These are phyloP conservation scores for Termitomyces sp. DNA, from an alignment of 768 basidiomycete species.

Conservation along the genomic window DNA sequence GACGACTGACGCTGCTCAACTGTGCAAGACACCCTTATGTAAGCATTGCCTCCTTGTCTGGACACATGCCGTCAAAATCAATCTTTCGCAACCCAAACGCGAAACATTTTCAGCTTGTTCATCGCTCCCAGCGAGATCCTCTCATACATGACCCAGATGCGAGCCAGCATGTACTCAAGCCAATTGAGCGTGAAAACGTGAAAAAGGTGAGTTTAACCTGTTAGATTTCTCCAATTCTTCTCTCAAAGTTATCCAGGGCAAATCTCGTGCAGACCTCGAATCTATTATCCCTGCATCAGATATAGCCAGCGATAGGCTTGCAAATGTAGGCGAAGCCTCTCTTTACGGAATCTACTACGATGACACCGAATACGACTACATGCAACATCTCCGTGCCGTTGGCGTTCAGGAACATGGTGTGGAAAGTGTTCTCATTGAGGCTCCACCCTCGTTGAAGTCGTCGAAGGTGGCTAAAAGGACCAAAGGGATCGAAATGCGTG, in stretches of 20 bases:
- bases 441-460: constrained; percentile 40
- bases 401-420: constrained; percentile 76
- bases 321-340: constrained; percentile 81
- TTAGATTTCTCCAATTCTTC: constrained; percentile 10
- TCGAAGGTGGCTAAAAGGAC: constrained; percentile 24
- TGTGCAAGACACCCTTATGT: constrained; percentile 23
- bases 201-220: constrained; percentile 44
- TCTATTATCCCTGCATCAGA: constrained; percentile 41
- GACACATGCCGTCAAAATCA: constrained; percentile 69
- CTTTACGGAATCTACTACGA: constrained; percentile 91
- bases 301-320: constrained; percentile 36
- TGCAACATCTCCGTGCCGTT: constrained; percentile 86
- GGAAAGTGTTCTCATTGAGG: constrained; percentile 77
- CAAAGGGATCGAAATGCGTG: constrained; percentile 36
- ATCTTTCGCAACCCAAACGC: constrained; percentile 87
- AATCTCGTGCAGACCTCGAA: constrained; percentile 80
- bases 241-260: constrained; percentile 44
- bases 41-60: constrained; percentile 20
- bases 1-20: constrained; percentile 12
- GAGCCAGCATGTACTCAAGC: constrained; percentile 82
- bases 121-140: constrained; percentile 93
- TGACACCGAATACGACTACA: constrained; percentile 96
- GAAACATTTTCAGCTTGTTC: constrained; percentile 94
- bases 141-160: constrained; percentile 92
- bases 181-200: constrained; percentile 65